phyloP scores from a whole-genome alignment of 176 grass and related monocot species.

The Cenchrus purpureus region DNA sequence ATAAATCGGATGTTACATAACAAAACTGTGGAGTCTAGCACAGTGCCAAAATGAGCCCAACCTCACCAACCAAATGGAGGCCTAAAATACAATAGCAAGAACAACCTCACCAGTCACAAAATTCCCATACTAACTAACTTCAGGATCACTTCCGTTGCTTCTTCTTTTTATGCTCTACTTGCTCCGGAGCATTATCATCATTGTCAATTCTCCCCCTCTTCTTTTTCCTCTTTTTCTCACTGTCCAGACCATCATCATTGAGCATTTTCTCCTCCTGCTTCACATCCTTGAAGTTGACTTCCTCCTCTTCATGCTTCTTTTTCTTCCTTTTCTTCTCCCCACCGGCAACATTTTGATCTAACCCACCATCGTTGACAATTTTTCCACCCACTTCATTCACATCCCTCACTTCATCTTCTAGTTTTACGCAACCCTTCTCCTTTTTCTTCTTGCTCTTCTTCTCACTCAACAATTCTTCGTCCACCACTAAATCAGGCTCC shows the following conservation, averaged over 20 bases:
- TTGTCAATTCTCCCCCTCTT: conserved; percentile 20
- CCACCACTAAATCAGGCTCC: neutral
- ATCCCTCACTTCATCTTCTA: neutral
- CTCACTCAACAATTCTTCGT: neutral
- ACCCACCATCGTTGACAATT: neutral
- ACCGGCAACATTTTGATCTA: neutral
- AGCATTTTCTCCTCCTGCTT: conserved; percentile 4
- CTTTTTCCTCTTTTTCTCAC: conserved; percentile 42
- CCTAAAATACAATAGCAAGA: conserved; percentile 39
- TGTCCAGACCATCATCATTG: neutral
- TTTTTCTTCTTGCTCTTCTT: conserved; percentile 29
- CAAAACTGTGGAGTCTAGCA: neutral
- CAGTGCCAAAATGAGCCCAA: conserved; percentile 5
- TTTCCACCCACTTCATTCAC: neutral
- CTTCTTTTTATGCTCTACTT: conserved; percentile 35
- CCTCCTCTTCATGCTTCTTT: neutral
- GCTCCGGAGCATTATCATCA: neutral
- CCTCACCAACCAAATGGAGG: conserved; percentile 1
- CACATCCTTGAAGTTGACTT: neutral
- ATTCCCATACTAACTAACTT: conserved; percentile 4
- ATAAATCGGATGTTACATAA: conserved; percentile 25
- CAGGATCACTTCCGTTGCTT: conserved; percentile 42
- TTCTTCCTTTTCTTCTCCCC: conserved; percentile 24
- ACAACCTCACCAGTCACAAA: conserved; percentile 30
- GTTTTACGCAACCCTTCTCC: neutral